Evolutionary conservation across 768 basidiomycete genomes (phyloP), one percentile per base, ranked within the genome.

Genomic region (Porphyrellus cyaneotinctus): DNA sequence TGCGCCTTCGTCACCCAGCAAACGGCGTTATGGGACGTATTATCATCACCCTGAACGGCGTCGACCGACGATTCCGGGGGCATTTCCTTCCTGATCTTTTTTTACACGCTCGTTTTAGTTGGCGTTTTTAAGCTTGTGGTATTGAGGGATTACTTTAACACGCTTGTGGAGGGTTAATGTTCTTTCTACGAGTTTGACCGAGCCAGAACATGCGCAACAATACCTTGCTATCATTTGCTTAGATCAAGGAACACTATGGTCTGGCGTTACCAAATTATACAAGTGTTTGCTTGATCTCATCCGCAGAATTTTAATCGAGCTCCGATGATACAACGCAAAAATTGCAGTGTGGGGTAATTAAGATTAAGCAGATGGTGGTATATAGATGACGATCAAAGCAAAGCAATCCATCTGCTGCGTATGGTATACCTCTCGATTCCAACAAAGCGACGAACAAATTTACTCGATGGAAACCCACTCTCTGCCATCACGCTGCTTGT

Each of bases 1-100:
- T 20, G 41, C 66, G 42, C 42, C 64, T 11, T 66, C 72, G 7
- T 72, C 75, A n/a, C 72, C 76, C 17, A 28, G 26, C 26, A 66
- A 72, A 51, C 83, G 80, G 57, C 74, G 87, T 26, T 86, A 89
- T 66, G 79, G 81, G 31, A 91, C 88, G 24, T 91, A 91, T 61
- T 92, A 86, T 59, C 91, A 91, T 66, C 91, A 91, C 67, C 91
- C 91, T 0, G 91, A 93, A 63, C 75, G 75, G 36, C 70, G 70
- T 43, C 52, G 76, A 61, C 76, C 78, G 56, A 62, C 68, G 0
- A 74, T 85, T 52, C 85, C 85, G 6, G 85, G 85, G 5, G 83
- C 82, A 4, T 86, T 86, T 59, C 50, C 61, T 43, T 53, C 63
- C 2, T 67, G 43, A 63, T 26, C 17, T 12, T 36, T 5, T 39